Base-by-base conservation (phyloP, 305 asterid species). In the Coffea humblotiana region DNA sequence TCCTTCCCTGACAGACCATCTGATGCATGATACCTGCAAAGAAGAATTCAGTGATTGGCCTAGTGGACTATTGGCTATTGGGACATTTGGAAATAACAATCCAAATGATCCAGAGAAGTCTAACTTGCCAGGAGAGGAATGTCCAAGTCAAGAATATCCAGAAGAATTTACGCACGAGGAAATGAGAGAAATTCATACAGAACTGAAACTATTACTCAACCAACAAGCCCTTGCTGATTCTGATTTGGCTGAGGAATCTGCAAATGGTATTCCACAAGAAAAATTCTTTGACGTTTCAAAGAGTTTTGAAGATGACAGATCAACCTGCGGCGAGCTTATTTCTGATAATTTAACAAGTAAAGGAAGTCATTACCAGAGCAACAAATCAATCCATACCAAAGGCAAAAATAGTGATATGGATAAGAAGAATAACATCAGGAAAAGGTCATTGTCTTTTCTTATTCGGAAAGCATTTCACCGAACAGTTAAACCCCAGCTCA, bases 11-110 rank as follows among this genome's bases (percentile, higher is more conserved):
- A 43, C 70, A 89, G 94, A 74, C 78, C 40, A 80, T 78, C 64
- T 32, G 77, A 43, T 76, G 77, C 80, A 75, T 10, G 85, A 88
- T 79, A 35, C 86, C 37, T 60, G 85, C 83, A 86, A 88, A 71
- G 93, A 92, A 85, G 97, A 91, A 71, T 87, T 87, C 90, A 84
- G 85, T 48, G 94, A 90, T 74, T 92, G 97, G 97, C 95, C 96
- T 61, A 84, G 83, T 77, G 91, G 88, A 40, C 78, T 94, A 25
- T 93, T 94, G 12, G 81, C 98, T 6, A 92, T 94, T 71, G 98
- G 98, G 45, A 94, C 98, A 77, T 92, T 94, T 25, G 98, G 98
- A 45, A 89, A 87, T 63, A 82, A 60, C 77, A 70, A 70, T 58
- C 56, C 65, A 6, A 88, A 89, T 75, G 76, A 82, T 21, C 51